Percentiles rank a stretch among this genome's conserved stretches.
Evolutionary conservation across 768 basidiomycete species (phyloP).

Genomic region (Kwoniella mangroviensis): DNA sequence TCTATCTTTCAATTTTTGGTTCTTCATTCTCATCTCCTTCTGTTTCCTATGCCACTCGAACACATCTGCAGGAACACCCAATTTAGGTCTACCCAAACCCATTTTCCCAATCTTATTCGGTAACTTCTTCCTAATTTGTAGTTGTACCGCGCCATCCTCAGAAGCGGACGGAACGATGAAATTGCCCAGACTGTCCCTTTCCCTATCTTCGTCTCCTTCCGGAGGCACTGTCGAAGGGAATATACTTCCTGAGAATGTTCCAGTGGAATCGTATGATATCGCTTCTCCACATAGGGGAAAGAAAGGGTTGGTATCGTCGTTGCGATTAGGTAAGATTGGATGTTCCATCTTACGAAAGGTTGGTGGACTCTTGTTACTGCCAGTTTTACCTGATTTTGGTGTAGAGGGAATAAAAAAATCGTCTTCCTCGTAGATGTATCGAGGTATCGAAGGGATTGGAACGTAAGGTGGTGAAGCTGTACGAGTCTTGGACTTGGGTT

Average conservation of each 20-base stretch:
- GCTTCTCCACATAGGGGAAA: constrained; percentile 33
- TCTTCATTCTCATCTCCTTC: background rate
- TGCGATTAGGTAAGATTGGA: constrained; percentile 15
- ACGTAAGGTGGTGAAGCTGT: background rate
- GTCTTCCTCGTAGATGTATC: background rate
- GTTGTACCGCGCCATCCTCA: background rate
- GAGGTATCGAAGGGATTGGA: background rate
- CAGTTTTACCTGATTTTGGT: background rate
- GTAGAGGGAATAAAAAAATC: background rate
- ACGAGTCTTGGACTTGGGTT: background rate
- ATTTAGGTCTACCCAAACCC: background rate
- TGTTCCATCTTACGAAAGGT: background rate
- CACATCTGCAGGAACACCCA: background rate
- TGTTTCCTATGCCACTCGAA: constrained; percentile 1
- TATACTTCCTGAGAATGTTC: constrained; percentile 26
- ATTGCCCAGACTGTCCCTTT: constrained; percentile 12
- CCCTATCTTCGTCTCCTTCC: constrained; percentile 9
- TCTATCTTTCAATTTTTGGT: background rate
- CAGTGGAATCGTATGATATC: constrained; percentile 1
- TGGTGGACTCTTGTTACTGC: background rate
- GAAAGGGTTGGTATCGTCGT: constrained; percentile 22
- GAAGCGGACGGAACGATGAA: constrained; percentile 20
- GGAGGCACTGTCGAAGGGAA: constrained; percentile 18
- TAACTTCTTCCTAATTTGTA: constrained; percentile 1
- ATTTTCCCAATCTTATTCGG: background rate